These are phyloP conservation scores for Corymbia calophylla DNA, from an alignment of 441 rosid genomes.

Conservation along the genomic window DNA sequence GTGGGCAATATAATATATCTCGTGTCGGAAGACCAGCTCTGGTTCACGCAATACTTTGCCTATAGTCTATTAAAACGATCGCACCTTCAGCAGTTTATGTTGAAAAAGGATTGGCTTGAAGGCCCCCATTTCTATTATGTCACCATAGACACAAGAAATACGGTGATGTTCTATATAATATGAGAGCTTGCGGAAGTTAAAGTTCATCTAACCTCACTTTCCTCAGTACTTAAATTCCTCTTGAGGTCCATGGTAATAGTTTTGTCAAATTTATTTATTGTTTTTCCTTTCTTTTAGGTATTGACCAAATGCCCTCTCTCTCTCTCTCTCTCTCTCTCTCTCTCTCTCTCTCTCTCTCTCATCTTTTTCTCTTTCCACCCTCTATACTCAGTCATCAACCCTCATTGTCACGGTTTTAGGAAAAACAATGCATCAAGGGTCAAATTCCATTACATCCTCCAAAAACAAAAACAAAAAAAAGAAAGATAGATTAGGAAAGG, in stretches of 20 bases:
- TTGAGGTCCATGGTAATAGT: not conserved
- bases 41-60: not conserved
- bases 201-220: constrained; percentile 11
- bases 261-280: not conserved
- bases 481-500: not conserved
- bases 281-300: constrained; percentile 43
- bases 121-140: not conserved
- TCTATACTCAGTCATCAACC: not conserved
- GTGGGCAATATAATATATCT: not conserved
- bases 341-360: not conserved
- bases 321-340: not conserved
- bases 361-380: not conserved
- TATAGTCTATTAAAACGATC: not conserved
- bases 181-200: constrained; percentile 6
- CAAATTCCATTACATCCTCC: constrained; percentile 29
- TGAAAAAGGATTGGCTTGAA: constrained; percentile 6
- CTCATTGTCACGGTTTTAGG: constrained; percentile 12
- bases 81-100: constrained; percentile 12
- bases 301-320: constrained; percentile 34
- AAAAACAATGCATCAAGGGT: constrained; percentile 21
- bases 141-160: not conserved
- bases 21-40: not conserved
- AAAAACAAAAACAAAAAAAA: not conserved
- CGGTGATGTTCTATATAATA: not conserved
- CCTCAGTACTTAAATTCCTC: constrained; percentile 4